These are phyloP conservation scores for Leersia perrieri DNA, from an alignment of 176 grass and related monocot species.

Conservation along the genomic window DNA sequence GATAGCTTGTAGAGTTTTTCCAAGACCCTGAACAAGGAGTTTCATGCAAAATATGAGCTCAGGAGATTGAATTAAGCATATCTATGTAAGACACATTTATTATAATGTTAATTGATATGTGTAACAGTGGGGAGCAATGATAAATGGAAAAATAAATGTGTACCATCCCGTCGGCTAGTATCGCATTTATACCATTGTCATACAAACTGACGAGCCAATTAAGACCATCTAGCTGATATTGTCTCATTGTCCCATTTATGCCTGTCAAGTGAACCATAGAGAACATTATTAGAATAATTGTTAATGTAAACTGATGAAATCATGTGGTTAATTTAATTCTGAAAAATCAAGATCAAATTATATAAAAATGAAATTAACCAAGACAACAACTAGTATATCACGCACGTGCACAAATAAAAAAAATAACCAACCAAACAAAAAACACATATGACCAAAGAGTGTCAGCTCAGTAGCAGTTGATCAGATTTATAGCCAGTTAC, in stretches of 20 bases:
- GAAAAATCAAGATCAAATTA: not conserved
- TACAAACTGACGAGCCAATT: conserved; percentile 78
- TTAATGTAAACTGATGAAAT: not conserved
- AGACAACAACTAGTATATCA: not conserved
- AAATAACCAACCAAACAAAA: too few relatives aligned
- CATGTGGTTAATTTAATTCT: not conserved
- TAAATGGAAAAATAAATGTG: too few relatives aligned
- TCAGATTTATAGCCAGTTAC: too few relatives aligned
- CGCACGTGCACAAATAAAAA: too few relatives aligned
- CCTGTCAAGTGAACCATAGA: conserved; percentile 38
- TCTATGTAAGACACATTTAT: not conserved
- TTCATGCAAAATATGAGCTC: conserved; percentile 21
- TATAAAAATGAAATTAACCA: not conserved
- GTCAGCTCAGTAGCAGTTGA: too few relatives aligned
- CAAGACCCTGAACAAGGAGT: conserved; percentile 63
- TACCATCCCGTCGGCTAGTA: conserved; percentile 87
- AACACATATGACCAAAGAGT: too few relatives aligned
- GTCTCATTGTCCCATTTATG: conserved; percentile 80
- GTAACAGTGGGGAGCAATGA: not conserved
- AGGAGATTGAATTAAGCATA: not conserved
- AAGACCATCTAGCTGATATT: conserved; percentile 72
- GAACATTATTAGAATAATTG: conserved; percentile 15
- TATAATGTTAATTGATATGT: not conserved
- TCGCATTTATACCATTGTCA: conserved; percentile 79
- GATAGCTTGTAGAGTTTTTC: conserved; percentile 98